phyloP scores from a whole-genome alignment of 2,329 filamentous ascomycete genomes.

The Aspergillus amoenus region DNA sequence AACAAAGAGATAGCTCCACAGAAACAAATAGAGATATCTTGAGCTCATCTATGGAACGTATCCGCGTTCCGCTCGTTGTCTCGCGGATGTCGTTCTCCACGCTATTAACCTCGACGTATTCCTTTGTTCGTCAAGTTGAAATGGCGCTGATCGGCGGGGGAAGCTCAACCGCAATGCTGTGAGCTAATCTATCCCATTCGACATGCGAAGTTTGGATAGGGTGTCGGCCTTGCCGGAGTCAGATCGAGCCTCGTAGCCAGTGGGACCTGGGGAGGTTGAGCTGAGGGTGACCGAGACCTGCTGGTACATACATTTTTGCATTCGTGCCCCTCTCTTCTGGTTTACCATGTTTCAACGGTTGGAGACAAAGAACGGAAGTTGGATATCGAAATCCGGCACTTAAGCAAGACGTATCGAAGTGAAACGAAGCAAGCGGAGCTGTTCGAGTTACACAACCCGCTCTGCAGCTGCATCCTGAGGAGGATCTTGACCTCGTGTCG shows the following conservation, averaged over 20 bases:
- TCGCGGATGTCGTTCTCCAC: not conserved
- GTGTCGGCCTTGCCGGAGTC: not conserved
- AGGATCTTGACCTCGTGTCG: conserved; percentile 2
- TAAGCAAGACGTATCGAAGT: not conserved
- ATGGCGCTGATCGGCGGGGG: not conserved
- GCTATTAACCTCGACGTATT: not conserved
- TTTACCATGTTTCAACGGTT: not conserved
- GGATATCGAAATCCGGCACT: not conserved
- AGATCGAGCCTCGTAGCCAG: not conserved
- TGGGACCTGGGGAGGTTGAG: not conserved
- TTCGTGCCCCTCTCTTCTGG: not conserved
- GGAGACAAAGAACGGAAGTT: not conserved
- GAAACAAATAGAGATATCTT: not conserved
- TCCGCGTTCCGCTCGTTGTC: not conserved
- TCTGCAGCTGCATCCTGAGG: not conserved
- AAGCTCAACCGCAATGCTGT: not conserved
- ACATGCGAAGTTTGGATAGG: not conserved
- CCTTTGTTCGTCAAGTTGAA: not conserved
- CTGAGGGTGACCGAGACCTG: not conserved
- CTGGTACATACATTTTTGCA: not conserved
- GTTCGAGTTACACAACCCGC: conserved; percentile 1
- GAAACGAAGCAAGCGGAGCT: not conserved
- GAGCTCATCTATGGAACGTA: not conserved
- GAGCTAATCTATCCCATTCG: not conserved
- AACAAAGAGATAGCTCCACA: not conserved